Evolutionary conservation across 2,329 filamentous ascomycete species (phyloP), one percentile per base, ranked within the genome.

Genomic region (Aspergillus novoparasiticus): DNA sequence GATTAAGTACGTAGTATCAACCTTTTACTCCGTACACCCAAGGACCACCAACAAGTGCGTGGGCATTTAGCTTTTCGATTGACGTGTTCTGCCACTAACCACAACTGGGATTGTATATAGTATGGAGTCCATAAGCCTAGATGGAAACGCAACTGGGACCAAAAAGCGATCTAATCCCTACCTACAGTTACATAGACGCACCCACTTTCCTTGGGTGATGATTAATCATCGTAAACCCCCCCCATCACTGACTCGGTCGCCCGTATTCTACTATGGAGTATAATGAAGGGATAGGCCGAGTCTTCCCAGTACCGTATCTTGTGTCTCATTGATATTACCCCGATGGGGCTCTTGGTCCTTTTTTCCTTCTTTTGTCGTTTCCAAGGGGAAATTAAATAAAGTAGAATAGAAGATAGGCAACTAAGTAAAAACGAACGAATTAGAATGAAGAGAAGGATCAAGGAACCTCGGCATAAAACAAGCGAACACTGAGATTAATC

Each of bases 71-170:
- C 51, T 55, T 55, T 54, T 2, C 26, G n/a, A 55, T 55, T 55
- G 51, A 55, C 51, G 51, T 55, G 51, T 55, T 21, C 51, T 55
- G 51, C 30, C 51, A 55, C 51, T 55, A 55, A 55, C 32, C 51
- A 26, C 10, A 55, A 11, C 36, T 4, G 51, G 51, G 4, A 54
- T 32, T n/a, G 19, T 36, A 54, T 23, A 53, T 34, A 53, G 28
- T 51, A 51, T 32, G 6, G 26, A 28, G 26, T 28, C 26, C 16
- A 41, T 41, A 4, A 11, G 32, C 32, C 32, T 11, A 34, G 3
- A 11, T 11, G 32, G 3, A 11, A 34, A 34, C 4, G 32, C 32
- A 34, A 12, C 32, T 12, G 32, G 32, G 1, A 3, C 32, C 32
- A 11, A 34, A 34, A 11, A 34, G 34, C 12, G 34, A 36, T 36